These are phyloP conservation scores for Dactylorhiza incarnata DNA, from an alignment of 106 monocot species.

Conservation along the genomic window DNA sequence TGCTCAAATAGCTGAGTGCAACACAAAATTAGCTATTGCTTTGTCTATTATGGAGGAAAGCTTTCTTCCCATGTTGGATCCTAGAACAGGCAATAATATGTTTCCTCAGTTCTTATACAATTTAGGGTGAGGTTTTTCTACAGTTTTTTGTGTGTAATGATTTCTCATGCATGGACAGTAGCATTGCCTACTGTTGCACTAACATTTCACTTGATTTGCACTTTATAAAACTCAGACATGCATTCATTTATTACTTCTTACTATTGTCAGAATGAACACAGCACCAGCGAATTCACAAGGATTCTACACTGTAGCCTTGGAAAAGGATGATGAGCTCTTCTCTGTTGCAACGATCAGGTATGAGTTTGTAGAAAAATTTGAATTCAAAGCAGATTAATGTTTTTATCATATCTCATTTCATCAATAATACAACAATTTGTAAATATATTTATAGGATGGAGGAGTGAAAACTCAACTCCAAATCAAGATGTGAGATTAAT, in stretches of 20 bases:
- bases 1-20: slow-evolving; percentile 58
- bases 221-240: not conserved
- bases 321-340: slow-evolving; percentile 55
- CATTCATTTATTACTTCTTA: not conserved
- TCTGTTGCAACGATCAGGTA: slow-evolving; percentile 81
- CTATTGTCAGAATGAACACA: slow-evolving; percentile 34
- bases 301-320: slow-evolving; percentile 66
- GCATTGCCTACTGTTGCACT: not conserved
- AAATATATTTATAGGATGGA: too few species aligned
- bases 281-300: slow-evolving; percentile 44
- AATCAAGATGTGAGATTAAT: too few species aligned
- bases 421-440: too few species aligned
- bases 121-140: slow-evolving; percentile 52
- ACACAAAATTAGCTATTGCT: slow-evolving; percentile 79
- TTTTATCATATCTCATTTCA: too few species aligned
- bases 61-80: slow-evolving; percentile 69
- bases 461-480: too few species aligned
- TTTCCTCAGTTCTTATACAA: slow-evolving; percentile 78
- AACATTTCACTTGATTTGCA: not conserved
- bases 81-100: slow-evolving; percentile 62
- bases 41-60: slow-evolving; percentile 74
- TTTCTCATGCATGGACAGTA: not conserved
- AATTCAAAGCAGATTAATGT: too few species aligned
- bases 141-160: not conserved
- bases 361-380: not conserved